These are phyloP conservation scores for Trichophyton schoenleinii DNA, from an alignment of 2,329 filamentous ascomycete species.

Conservation along the genomic window DNA sequence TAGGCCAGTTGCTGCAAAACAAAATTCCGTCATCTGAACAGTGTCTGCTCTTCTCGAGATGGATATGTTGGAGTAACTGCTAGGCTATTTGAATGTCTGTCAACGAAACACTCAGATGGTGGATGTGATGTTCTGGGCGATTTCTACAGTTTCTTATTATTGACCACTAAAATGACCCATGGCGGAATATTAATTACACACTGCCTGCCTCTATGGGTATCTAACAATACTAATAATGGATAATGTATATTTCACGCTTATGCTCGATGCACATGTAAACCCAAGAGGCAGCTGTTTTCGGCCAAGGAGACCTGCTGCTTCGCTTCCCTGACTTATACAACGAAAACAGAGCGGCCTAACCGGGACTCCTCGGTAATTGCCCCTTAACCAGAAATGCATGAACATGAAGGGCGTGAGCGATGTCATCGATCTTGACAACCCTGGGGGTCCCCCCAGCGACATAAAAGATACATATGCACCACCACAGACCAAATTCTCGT, in stretches of 20 bases:
- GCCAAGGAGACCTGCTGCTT: too few species aligned
- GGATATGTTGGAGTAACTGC: neutral
- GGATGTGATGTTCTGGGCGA: too few species aligned
- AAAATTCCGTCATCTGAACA: neutral
- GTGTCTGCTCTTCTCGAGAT: neutral
- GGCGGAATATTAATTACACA: too few species aligned
- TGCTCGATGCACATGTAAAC: too few species aligned
- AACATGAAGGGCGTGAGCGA: neutral
- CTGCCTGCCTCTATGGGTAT: too few species aligned
- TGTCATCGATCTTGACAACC: neutral
- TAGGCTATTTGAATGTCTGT: neutral
- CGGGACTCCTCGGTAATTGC: too few species aligned
- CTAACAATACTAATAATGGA: too few species aligned
- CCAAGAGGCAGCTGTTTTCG: too few species aligned
- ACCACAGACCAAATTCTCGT: neutral
- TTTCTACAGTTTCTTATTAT: too few species aligned
- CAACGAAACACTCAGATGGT: neutral
- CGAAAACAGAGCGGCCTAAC: neutral
- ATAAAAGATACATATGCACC: neutral
- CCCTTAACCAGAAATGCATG: too few species aligned
- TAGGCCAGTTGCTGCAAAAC: conserved; percentile 8
- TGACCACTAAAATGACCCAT: too few species aligned
- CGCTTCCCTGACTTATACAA: neutral
- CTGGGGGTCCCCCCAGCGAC: neutral
- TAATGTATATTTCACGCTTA: too few species aligned